phyloP scores from a whole-genome alignment of 169 alveolate genomes.

The Hepatocystis sp. region DNA sequence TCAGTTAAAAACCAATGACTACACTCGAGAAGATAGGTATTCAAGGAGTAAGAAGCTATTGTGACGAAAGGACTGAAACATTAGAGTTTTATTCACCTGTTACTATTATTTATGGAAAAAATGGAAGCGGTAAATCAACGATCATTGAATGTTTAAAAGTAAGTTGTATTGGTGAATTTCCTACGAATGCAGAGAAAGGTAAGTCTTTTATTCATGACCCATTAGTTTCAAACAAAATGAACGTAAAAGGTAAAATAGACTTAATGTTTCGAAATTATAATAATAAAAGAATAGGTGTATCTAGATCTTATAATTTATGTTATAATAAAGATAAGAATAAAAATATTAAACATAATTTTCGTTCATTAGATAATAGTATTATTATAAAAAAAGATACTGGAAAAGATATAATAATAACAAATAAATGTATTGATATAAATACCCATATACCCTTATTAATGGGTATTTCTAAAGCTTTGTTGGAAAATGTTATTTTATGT shows the following conservation, averaged over 20 bases:
- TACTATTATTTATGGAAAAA: slow-evolving; percentile 98
- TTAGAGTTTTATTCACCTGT: slow-evolving; percentile 95
- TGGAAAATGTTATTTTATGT: slow-evolving; percentile 97
- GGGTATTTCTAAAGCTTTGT: slow-evolving; percentile 95
- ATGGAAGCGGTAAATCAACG: slow-evolving; percentile 99
- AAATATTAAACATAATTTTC: slow-evolving; percentile 80
- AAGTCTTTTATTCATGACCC: slow-evolving; percentile 96
- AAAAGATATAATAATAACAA: slow-evolving; percentile 77
- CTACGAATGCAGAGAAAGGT: slow-evolving; percentile 97
- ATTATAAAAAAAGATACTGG: slow-evolving; percentile 61
- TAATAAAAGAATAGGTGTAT: slow-evolving; percentile 78
- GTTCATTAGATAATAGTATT: slow-evolving; percentile 75
- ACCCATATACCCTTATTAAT: slow-evolving; percentile 93
- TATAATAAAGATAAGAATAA: slow-evolving; percentile 81
- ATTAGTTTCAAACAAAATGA: slow-evolving; percentile 87
- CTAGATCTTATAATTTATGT: slow-evolving; percentile 88
- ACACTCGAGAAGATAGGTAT: slow-evolving; percentile 95
- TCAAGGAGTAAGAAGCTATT: slow-evolving; percentile 97
- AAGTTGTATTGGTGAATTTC: slow-evolving; percentile 96
- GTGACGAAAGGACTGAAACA: slow-evolving; percentile 93
- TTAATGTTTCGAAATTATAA: slow-evolving; percentile 82
- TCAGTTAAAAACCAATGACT: too few relatives aligned
- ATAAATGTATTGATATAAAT: slow-evolving; percentile 93
- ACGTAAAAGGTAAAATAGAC: slow-evolving; percentile 92
- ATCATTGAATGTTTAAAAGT: slow-evolving; percentile 96